Base-by-base conservation (phyloP, 2,329 filamentous ascomycete species). In the Diaporthe nobilis region DNA sequence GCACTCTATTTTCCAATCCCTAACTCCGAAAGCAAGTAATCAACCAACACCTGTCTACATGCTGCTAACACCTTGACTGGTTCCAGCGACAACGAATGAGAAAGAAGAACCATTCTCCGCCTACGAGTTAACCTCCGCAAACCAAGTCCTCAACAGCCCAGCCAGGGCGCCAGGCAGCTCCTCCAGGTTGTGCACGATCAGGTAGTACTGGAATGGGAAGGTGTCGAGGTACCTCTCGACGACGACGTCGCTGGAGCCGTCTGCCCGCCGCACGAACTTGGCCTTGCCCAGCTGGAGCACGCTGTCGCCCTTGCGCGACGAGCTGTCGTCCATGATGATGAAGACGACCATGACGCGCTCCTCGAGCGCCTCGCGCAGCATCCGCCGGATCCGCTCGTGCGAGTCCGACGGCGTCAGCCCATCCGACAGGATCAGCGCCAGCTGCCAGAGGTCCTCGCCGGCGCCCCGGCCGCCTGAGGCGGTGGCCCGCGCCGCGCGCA, bases 301-400 rank as follows among this genome's bases (percentile, higher is more conserved):
- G 80, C 92, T 94, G 77, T 91, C 89, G 63, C 88, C 89, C 82
- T 83, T 83, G 49, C 65, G 65, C 79, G 83, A 84, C 78, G 75
- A 78, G 44, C 81, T 80, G 79, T 91, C 89, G 86, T 99, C 97
- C 82, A 99, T 95, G 81, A 99, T 94, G 80, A 99, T 95, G 83
- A 99, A 99, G 8, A 99, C 96, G 78, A 98, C 92, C 95, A 99
- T 98, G 82, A 99, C 97, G 22, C 95, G 90, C 85, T 98, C 95
- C 84, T 98, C 96, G 81, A 95, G 92, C 1, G 97, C 96, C 84
- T 96, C 93, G 13, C 97, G 90, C 15, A 99, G 92, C 31, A 98
- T 89, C 7, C 95, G 89, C 22, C 94, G 90, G 79, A 99, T 96
- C 7, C 91, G 89, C 25, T 95, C 94, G 83, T 98, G 96, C 65